Base-by-base conservation (phyloP, 495 filamentous ascomycete species). In the Hyaloscypha bicolor region DNA sequence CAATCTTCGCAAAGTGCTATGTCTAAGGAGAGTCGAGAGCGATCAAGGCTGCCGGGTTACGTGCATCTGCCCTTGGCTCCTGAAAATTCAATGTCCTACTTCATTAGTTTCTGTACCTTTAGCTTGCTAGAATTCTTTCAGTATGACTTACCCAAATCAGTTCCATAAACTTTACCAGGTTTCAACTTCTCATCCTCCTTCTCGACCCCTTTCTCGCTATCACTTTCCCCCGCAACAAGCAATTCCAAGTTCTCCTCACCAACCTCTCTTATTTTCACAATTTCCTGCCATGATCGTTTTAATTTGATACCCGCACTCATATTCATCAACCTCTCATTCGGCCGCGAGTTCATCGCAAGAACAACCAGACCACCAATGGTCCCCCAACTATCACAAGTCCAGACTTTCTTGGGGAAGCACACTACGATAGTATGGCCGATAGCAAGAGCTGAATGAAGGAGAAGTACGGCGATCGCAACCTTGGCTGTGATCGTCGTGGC, bases 251-350 rank as follows among this genome's bases (percentile, higher is more conserved):
- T 16, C 19, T 35, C 56, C 22, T 59, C 12, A 14, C 12, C 56
- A 33, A 59, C 12, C 35, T 59, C 56, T 2, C 56, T 12, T 33
- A 59, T 59, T 12, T 59, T 59, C 56, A 59, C 12, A 12, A 33
- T 11, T 19, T 59, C 35, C 9, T 35, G 29, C 56, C 56, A 59
- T 29, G 56, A 33, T 3, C 6, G 4, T 11, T 31, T 33, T 6
- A 33, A 35, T 16, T 59, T 35, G 30, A 59, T 59, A 12, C 56
- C 56, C 33, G 56, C 56, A 59, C 56, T 19, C 30, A 35, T 59
- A 33, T 59, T 59, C 30, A 33, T 9, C 6, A 59, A 6, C 21
- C 35, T 33, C 56, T 59, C 56, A 33, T 21, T n/a, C 19, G 30
- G 56, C 22, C 35, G 1, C 30, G 56, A 59, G 56, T 59, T 59